Evolutionary conservation across 805 yeast genomes (phyloP), one percentile per base, ranked within the genome.

Genomic region (Candida pseudofarinosa): DNA sequence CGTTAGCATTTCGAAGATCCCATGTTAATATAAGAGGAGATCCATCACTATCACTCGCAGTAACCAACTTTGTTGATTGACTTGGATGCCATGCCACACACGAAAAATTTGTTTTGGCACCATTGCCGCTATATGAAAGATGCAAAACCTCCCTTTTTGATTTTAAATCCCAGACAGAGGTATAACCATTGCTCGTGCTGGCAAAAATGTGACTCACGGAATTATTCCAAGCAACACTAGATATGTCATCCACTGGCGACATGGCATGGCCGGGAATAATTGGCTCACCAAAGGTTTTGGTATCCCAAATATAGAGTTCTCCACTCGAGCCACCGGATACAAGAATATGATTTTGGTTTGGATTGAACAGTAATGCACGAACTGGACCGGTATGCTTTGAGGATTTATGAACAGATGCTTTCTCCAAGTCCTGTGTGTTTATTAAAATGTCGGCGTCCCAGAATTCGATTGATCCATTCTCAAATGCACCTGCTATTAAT

Each of bases 51-150:
- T 84, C 89, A 20, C 93, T 82, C 19, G 96, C 96, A 19, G 98
- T 91, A 19, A 86, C 81, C 45, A 93, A 77, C 59, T 80, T 84
- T 13, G 98, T 91, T 45, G 91, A 80, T 65, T 83, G 83, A 35
- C 76, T 67, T 43, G 99, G 99, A 63, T 93, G 97, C 99, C 99
- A 93, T 45, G 84, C 88, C 12, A 93, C 95, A 46, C 78, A 76
- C 30, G 95, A 80, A 39, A 91, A 75, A 43, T 83, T 83, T 18
- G 89, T 83, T 56, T 84, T 77, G 4, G 60, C 60, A 20, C 48
- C 48, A 10, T 78, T 67, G 5, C 83, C 80, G 17, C 81, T 70
- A 62, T 88, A 87, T 43, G 81, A 77, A 59, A 93, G 74, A 62
- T 88, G 96, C 47, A 93, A 69, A 18, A 91, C 96, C 65, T 91